These are phyloP conservation scores for Tillandsia fasciculata DNA, from an alignment of 176 grass and related monocot species.

Conservation along the genomic window DNA sequence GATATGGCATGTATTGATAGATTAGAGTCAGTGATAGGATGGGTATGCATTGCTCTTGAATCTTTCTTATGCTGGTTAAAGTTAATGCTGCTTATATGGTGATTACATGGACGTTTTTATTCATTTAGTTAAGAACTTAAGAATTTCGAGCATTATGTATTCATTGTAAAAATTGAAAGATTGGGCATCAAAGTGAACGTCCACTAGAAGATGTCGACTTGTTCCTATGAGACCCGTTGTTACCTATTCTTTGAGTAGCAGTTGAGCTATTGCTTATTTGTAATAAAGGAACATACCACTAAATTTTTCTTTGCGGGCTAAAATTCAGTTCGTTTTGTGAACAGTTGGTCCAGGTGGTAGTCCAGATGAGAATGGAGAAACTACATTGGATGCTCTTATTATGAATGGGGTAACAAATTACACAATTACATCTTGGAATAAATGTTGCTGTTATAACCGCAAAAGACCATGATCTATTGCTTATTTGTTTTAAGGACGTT, in stretches of 20 bases:
- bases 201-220: not conserved
- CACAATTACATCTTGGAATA: conserved; percentile 5
- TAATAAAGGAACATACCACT: conserved; percentile 1
- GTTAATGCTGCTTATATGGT: too few species aligned
- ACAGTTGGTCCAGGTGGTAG: conserved; percentile 88
- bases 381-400: conserved; percentile 94
- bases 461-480: conserved; percentile 19
- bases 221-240: not conserved
- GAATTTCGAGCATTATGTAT: too few species aligned
- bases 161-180: too few species aligned
- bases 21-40: too few species aligned
- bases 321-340: conserved; percentile 9
- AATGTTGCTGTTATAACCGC: conserved; percentile 6
- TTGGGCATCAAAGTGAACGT: not conserved
- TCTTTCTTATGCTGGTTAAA: too few species aligned
- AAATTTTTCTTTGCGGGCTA: conserved; percentile 9
- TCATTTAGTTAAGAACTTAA: too few species aligned
- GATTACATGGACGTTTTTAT: too few species aligned
- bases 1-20: too few species aligned
- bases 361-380: conserved; percentile 89
- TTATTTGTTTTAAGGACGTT: conserved; percentile 19
- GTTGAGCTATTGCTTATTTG: not conserved
- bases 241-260: not conserved
- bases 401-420: conserved; percentile 79
- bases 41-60: too few species aligned